A percentile compares a stretch with the other conserved stretches of the same genome.
Evolutionary conservation across 441 rosid genomes (phyloP).

Genomic region (Biscutella laevigata): DNA sequence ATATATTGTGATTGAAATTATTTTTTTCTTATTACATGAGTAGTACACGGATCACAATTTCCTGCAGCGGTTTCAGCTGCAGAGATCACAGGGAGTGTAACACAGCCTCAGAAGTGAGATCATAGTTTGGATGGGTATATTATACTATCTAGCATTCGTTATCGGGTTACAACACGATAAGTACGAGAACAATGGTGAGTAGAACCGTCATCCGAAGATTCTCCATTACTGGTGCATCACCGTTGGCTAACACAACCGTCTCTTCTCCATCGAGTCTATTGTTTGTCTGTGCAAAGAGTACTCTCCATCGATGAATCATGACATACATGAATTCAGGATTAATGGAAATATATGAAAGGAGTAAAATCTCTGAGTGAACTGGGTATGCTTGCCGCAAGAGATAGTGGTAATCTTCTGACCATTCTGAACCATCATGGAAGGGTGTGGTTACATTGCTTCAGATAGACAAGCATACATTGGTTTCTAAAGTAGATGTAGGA

Average conservation of each 20-base stretch:
- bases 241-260: slow-evolving; percentile 21
- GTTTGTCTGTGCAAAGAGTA: slow-evolving; percentile 52
- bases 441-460: slow-evolving; percentile 82
- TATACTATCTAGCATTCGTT: slow-evolving; percentile 24
- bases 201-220: slow-evolving; percentile 59
- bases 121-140: not conserved
- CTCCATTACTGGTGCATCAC: slow-evolving; percentile 40
- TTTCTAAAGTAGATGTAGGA: slow-evolving; percentile 40
- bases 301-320: slow-evolving; percentile 32
- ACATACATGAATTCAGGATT: slow-evolving; percentile 22
- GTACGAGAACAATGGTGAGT: slow-evolving; percentile 54
- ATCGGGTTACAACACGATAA: slow-evolving; percentile 67
- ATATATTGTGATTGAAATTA: not conserved
- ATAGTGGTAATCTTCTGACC: slow-evolving; percentile 72
- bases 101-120: not conserved
- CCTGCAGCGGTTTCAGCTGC: not conserved
- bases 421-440: slow-evolving; percentile 90
- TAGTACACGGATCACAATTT: not conserved
- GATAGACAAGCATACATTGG: slow-evolving; percentile 44
- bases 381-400: slow-evolving; percentile 66
- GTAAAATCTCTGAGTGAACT: slow-evolving; percentile 47
- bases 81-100: not conserved
- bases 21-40: slow-evolving; percentile 5
- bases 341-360: slow-evolving; percentile 12
- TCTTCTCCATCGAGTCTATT: slow-evolving; percentile 33